A percentile compares a stretch with the other conserved stretches of the same genome.
phyloP scores from a whole-genome alignment of 2,329 filamentous ascomycete species.

The Botrytis hyacinthi region DNA sequence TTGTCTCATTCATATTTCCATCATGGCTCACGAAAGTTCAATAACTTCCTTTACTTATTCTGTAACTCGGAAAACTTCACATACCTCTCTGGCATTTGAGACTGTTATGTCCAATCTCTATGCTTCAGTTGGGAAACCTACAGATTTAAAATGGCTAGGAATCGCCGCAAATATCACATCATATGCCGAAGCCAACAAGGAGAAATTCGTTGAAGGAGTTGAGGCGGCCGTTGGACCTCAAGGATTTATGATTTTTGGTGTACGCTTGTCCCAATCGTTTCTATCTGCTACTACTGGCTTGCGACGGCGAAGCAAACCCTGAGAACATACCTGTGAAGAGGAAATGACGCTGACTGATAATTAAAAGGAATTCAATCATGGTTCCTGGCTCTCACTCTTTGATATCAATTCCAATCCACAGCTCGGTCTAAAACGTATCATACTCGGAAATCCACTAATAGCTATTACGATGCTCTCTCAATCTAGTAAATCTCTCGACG shows the following conservation, averaged over 20 bases:
- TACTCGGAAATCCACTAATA: slow-evolving; percentile 32
- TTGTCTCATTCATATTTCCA: background rate
- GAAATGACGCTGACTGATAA: background rate
- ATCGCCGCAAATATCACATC: slow-evolving; percentile 20
- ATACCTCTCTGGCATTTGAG: slow-evolving; percentile 21
- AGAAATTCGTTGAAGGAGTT: slow-evolving; percentile 21
- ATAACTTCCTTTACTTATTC: slow-evolving; percentile 14
- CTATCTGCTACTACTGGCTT: background rate
- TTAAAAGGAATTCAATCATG: slow-evolving; percentile 29
- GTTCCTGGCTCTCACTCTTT: slow-evolving; percentile 29
- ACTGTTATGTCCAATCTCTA: slow-evolving; percentile 25
- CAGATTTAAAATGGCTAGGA: slow-evolving; percentile 4
- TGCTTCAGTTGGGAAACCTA: slow-evolving; percentile 25
- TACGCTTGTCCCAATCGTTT: background rate
- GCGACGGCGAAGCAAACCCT: background rate
- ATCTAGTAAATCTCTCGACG: slow-evolving; percentile 21
- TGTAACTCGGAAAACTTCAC: slow-evolving; percentile 19
- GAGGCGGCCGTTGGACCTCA: slow-evolving; percentile 24
- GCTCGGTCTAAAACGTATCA: slow-evolving; percentile 24
- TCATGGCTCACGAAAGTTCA: background rate
- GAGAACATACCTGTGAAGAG: background rate
- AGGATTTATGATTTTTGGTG: slow-evolving; percentile 31
- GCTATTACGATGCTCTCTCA: slow-evolving; percentile 32
- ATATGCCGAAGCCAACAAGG: slow-evolving; percentile 10
- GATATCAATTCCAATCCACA: slow-evolving; percentile 23